phyloP scores from a whole-genome alignment of 208 protist species.

The Trypanosoma boissoni region DNA sequence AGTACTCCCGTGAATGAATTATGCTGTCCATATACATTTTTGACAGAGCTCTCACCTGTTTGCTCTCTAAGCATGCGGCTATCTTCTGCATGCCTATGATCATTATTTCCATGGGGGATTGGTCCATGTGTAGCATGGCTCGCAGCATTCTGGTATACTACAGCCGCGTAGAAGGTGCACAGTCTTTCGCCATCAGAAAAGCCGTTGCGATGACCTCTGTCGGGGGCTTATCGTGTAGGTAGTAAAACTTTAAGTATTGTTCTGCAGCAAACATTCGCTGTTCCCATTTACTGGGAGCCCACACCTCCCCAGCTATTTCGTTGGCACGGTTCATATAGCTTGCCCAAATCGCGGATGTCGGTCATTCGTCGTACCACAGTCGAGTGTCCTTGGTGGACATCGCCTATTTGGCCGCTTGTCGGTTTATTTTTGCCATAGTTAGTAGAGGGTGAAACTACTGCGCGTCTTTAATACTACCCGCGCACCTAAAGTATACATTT shows the following conservation, averaged over 20 bases:
- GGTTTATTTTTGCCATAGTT: neutral
- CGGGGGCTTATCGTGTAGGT: neutral
- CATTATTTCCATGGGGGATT: neutral
- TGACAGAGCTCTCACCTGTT: neutral
- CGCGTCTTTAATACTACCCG: no score
- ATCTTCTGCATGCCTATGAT: neutral
- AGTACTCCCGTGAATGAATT: neutral
- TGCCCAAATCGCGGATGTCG: neutral
- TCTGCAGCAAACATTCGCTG: neutral
- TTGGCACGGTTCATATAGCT: neutral
- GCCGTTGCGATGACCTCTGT: neutral
- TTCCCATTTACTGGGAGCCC: neutral
- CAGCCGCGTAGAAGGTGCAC: neutral
- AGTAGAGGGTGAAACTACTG: neutral
- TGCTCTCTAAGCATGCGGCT: neutral
- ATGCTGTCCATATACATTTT: neutral
- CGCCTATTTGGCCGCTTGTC: neutral
- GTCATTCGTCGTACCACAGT: neutral
- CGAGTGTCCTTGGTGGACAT: neutral
- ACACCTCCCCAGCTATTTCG: neutral
- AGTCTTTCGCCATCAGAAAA: constrained; percentile 6
- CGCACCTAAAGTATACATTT: no score
- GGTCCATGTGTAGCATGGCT: neutral
- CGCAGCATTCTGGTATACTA: neutral
- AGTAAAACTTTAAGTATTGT: neutral